A percentile compares a stretch with the other conserved stretches of the same genome.
These are phyloP conservation scores for Hanseniaspora gamundiae DNA, from an alignment of 1,139 yeast genomes.

Conservation along the genomic window DNA sequence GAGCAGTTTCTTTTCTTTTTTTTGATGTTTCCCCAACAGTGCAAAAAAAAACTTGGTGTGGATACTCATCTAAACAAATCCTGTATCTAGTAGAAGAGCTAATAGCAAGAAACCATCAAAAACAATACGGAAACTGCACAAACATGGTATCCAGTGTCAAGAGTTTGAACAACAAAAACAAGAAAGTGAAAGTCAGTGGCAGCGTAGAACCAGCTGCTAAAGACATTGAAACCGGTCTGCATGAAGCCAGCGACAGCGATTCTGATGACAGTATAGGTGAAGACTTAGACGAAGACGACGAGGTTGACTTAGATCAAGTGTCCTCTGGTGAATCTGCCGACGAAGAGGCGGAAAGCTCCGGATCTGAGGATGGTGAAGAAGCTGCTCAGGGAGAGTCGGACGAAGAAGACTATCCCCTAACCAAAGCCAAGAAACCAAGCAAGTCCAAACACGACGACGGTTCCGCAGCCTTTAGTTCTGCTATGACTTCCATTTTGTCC, in stretches of 20 bases:
- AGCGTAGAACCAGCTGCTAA: background rate
- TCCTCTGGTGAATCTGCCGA: slow-evolving; percentile 4
- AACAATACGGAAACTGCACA: background rate
- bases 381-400: slow-evolving; percentile 23
- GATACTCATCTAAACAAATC: too few relatives aligned
- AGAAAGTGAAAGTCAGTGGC: background rate
- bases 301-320: slow-evolving; percentile 10
- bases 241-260: slow-evolving; percentile 4
- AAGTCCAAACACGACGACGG: slow-evolving; percentile 52
- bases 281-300: slow-evolving; percentile 12
- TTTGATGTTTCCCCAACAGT: too few relatives aligned
- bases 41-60: too few relatives aligned
- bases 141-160: background rate
- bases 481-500: slow-evolving; percentile 72
- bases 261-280: slow-evolving; percentile 8
- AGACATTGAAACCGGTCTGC: background rate
- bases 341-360: slow-evolving; percentile 6
- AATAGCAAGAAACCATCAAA: too few relatives aligned
- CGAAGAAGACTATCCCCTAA: slow-evolving; percentile 33
- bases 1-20: too few relatives aligned
- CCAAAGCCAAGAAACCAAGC: slow-evolving; percentile 36
- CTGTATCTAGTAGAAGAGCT: too few relatives aligned
- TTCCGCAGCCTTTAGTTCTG: slow-evolving; percentile 62
- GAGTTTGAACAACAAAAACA: background rate
- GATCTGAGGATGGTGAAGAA: slow-evolving; percentile 13